phyloP scores from a whole-genome alignment of 1,139 yeast species.

The Pichia sp. region DNA sequence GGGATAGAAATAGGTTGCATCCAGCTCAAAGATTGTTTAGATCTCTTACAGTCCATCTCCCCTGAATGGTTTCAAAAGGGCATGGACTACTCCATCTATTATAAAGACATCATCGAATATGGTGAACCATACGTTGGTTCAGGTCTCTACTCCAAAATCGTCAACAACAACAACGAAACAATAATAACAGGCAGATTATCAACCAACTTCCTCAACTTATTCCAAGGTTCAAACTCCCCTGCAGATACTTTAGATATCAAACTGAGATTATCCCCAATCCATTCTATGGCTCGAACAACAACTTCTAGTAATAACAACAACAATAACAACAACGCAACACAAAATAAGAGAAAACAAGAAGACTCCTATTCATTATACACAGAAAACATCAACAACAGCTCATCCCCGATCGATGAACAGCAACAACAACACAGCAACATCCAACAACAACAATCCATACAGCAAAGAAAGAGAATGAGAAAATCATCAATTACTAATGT shows the following conservation, averaged over 20 bases:
- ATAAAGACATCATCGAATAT: constrained; percentile 69
- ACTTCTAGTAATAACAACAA: neutral
- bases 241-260: constrained; percentile 66
- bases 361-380: constrained; percentile 2
- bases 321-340: neutral
- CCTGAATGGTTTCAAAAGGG: constrained; percentile 55
- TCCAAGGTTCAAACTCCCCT: constrained; percentile 32
- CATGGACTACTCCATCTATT: constrained; percentile 65
- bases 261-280: constrained; percentile 49
- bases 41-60: constrained; percentile 49
- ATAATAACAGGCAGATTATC: constrained; percentile 71
- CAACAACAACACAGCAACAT: neutral
- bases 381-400: constrained; percentile 16
- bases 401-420: constrained; percentile 17
- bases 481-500: constrained; percentile 1
- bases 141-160: constrained; percentile 55
- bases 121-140: constrained; percentile 78
- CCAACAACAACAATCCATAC: constrained; percentile 5
- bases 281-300: neutral
- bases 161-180: constrained; percentile 25
- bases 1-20: constrained; percentile 53
- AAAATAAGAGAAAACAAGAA: constrained; percentile 5
- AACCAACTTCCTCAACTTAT: constrained; percentile 56
- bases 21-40: constrained; percentile 50
- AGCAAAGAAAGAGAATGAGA: constrained; percentile 15